phyloP scores from a whole-genome alignment of 768 basidiomycete species.

The Phanerodontia chrysosporium region DNA sequence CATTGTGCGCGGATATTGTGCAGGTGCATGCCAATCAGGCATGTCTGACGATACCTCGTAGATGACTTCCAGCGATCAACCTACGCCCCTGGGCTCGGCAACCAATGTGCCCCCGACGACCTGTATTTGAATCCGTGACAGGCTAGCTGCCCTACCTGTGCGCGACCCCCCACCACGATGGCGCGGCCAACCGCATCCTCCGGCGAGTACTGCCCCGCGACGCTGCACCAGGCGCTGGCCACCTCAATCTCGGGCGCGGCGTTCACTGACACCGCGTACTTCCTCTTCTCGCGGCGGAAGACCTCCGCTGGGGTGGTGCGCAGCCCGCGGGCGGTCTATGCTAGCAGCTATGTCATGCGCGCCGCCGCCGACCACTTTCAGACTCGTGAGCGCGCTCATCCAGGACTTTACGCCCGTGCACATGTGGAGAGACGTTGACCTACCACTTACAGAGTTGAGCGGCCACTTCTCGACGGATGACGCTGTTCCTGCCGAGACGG shows the following conservation, averaged over 20 bases:
- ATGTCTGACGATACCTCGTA: no score
- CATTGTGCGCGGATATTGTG: no score
- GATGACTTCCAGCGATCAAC: no score
- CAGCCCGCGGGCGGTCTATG: background rate
- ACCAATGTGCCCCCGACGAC: no score
- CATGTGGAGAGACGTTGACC: background rate
- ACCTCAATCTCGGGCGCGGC: background rate
- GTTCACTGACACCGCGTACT: background rate
- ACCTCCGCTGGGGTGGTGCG: background rate
- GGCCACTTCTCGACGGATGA: background rate
- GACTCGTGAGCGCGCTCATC: background rate
- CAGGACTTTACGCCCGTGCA: background rate
- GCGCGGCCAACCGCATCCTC: background rate
- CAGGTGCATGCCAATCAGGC: no score
- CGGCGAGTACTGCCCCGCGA: background rate
- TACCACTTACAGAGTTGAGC: background rate
- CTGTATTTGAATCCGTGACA: no score
- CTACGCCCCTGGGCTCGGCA: no score
- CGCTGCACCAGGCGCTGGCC: background rate
- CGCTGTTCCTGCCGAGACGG: background rate
- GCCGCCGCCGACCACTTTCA: background rate
- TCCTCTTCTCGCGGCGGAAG: background rate
- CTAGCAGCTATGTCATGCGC: conserved; percentile 2
- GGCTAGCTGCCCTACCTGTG: no score
- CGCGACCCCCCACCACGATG: background rate